These are phyloP conservation scores for Diplodia scrobiculata DNA, from an alignment of 2,329 filamentous ascomycete genomes.

Conservation along the genomic window DNA sequence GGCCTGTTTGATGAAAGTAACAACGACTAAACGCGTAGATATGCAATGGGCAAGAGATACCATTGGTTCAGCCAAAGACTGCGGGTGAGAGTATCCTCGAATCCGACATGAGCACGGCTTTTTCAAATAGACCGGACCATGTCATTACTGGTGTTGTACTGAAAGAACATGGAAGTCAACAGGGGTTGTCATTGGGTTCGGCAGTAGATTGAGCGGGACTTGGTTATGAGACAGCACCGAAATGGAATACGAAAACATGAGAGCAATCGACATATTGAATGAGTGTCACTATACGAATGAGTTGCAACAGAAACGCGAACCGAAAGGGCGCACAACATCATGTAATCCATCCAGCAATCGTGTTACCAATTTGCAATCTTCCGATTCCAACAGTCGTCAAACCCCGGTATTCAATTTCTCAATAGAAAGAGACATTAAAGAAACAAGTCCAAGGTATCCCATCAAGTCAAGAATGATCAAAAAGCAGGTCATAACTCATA, in stretches of 20 bases:
- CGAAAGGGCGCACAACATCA: neutral
- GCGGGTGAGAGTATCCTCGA: too few relatives aligned
- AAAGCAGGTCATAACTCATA: constrained; percentile 15
- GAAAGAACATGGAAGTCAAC: too few relatives aligned
- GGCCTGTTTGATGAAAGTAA: neutral
- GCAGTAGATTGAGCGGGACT: neutral
- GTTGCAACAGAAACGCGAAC: too few relatives aligned
- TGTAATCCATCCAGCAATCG: neutral
- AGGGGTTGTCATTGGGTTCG: too few relatives aligned
- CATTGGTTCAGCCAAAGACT: too few relatives aligned
- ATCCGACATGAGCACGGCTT: too few relatives aligned
- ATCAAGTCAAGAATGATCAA: constrained; percentile 8
- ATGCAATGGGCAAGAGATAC: neutral
- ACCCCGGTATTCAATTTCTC: neutral
- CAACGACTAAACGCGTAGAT: neutral
- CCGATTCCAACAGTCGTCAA: neutral
- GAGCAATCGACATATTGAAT: neutral
- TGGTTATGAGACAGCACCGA: neutral
- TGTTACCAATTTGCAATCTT: neutral
- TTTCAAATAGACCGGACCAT: too few relatives aligned
- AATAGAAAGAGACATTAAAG: neutral
- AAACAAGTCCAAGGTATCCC: constrained; percentile 6
- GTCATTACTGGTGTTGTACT: too few relatives aligned
- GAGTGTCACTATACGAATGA: constrained; percentile 5
- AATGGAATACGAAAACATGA: neutral